These are phyloP conservation scores for Mycena crocata DNA, from an alignment of 768 basidiomycete species.

Conservation along the genomic window DNA sequence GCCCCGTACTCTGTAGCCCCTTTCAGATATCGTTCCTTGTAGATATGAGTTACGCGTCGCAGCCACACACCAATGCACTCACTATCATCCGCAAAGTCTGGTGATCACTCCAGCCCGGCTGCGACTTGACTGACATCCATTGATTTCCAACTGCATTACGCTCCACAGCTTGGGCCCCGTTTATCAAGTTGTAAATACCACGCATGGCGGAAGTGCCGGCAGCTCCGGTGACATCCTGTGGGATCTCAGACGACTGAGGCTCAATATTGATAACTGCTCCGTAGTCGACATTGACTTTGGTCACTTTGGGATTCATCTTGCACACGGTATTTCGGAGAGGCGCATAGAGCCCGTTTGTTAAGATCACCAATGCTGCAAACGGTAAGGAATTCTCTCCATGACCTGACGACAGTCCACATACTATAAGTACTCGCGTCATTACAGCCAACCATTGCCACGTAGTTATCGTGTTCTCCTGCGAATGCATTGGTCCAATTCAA, in stretches of 20 bases:
- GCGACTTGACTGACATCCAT: not conserved
- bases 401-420: no score
- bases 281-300: not conserved
- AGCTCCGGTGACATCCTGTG: not conserved
- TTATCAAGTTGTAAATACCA: not conserved
- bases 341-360: no score
- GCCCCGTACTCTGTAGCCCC: slow-evolving; percentile 14
- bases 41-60: not conserved
- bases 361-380: no score
- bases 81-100: not conserved
- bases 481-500: no score
- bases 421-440: no score
- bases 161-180: not conserved
- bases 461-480: no score
- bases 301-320: not conserved
- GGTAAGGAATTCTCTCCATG: no score
- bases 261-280: no score
- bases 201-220: not conserved
- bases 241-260: not conserved
- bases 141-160: not conserved
- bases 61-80: not conserved
- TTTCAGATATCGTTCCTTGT: slow-evolving; percentile 5
- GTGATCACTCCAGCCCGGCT: not conserved
- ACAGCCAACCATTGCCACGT: no score
- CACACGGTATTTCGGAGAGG: no score